Base-by-base conservation (phyloP, 352 stramenopile species). In the Phytophthora cryptogea region DNA sequence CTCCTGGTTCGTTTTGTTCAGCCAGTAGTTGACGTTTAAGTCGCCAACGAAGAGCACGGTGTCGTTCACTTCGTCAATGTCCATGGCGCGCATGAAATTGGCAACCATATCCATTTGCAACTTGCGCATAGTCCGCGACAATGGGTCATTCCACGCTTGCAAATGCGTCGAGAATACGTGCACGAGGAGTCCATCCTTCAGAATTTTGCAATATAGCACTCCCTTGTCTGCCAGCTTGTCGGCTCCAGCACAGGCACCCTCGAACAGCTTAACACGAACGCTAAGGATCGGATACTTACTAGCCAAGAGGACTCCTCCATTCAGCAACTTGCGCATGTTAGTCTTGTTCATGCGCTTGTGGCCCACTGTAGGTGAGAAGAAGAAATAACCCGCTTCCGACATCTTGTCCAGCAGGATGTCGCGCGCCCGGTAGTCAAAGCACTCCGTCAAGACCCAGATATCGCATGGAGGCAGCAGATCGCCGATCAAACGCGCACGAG, bases 181-280 rank as follows among this genome's bases (percentile, higher is more conserved):
- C 62, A 90, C 76, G 0, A 88, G 59, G 26, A 89, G 59, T 0
- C 81, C 80, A 41, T 92, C 69, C 47, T 92, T 92, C 5, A 90
- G 46, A 60, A 92, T 86, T 54, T 90, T 90, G 70, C 77, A 88
- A 63, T 92, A 92, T 8, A 92, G 39, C 11, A 92, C 74, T 26
- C 83, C 83, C 57, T 92, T 92, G 63, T 92, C 83, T 7, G 83
- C 83, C 9, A 92, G 62, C 32, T 77, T 77, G 59, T 92, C 83
- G 10, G 75, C 78, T 31, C 80, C 80, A 23, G 76, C 68, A 47
- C 80, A 88, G 7, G 77, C 75, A 20, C 74, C 78, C 49, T 83
- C 74, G 46, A 90, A 92, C 9, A 92, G 64, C 60, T 89, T 88
- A 46, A 90, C 83, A 16, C 76, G 73, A 1, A 90, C 79, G 5